Evolutionary conservation across 2,329 filamentous ascomycete species (phyloP), one percentile per base, ranked within the genome.

Genomic region (Allantophomopsis lycopodina): DNA sequence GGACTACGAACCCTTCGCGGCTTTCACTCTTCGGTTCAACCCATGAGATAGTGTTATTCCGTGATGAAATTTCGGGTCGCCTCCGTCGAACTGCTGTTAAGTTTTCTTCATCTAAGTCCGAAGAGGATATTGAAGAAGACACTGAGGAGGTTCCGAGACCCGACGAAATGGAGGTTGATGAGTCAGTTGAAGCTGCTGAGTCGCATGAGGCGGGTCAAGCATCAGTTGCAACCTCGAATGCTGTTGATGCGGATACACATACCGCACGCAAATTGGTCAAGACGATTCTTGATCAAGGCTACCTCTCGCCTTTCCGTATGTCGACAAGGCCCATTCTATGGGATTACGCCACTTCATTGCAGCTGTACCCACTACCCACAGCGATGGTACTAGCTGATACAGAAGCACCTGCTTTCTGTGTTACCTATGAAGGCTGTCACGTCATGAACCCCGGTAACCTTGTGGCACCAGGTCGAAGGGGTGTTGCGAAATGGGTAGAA

Each of bases 371-470:
- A 7, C 61, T 96, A 20, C 91, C 91, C 2, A 89, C 84, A 15
- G 77, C 83, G 1, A 65, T 96, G 53, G 74, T 93, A 13, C 62
- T 98, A 4, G 79, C 86, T 2, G 91, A 98, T 60, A 68, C 81
- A 0, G 84, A 88, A 33, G 79, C 81, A 8, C 79, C 83, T 12
- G 71, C 86, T 0, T 98, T 94, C 53, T 82, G 81, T 40, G 66
- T 95, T 47, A 94, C 84, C 12, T 96, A 96, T 54, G 89, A 94
- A 59, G 89, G 88, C 0, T 96, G 91, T 54, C 84, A 91, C 62
- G 88, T 95, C 28, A 79, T 98, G 73, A 98, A 98, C 56, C 88
- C 91, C 0, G 86, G 87, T 5, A 69, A 72, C 37, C 60, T 98
- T 37, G 69, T 93, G 17, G 77, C 84, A 0, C 65, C 73, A 0